Conservation (phyloP, 2,329 filamentous ascomycete genomes). For the Arthrobotrys megalospora region DNA sequence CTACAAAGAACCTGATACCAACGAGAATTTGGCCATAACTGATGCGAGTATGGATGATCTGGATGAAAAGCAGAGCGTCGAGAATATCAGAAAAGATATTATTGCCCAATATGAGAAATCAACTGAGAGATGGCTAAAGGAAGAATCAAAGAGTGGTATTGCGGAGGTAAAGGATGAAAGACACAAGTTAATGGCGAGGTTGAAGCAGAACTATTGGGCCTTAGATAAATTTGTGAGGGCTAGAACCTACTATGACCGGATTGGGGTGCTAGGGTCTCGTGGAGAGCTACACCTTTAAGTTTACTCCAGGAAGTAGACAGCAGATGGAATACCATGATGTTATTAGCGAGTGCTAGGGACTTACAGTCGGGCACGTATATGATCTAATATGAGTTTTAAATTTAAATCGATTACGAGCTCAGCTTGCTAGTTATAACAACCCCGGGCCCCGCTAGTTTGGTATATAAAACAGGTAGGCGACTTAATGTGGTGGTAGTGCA, state of each 20-base stretch:
- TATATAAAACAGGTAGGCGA: too few relatives aligned
- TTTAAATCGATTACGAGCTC: too few relatives aligned
- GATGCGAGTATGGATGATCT: constrained; percentile 70
- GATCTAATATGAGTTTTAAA: too few relatives aligned
- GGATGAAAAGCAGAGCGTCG: constrained; percentile 74
- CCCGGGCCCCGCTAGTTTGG: too few relatives aligned
- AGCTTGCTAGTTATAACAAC: too few relatives aligned
- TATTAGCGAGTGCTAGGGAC: too few relatives aligned
- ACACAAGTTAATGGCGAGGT: constrained; percentile 73
- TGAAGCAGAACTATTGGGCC: constrained; percentile 86
- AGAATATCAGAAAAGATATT: constrained; percentile 70
- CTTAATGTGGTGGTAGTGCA: too few relatives aligned
- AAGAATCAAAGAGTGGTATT: constrained; percentile 66
- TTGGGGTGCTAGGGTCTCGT: constrained; percentile 66
- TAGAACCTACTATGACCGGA: constrained; percentile 84
- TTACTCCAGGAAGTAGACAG: background rate
- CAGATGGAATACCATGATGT: too few relatives aligned
- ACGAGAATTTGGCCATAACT: constrained; percentile 78
- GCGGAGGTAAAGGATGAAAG: constrained; percentile 73
- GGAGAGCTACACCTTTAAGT: background rate
- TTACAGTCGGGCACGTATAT: too few relatives aligned
- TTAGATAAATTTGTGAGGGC: constrained; percentile 90
- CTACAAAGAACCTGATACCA: constrained; percentile 87
- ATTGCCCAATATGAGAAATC: constrained; percentile 80
- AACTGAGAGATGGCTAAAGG: constrained; percentile 81